These are phyloP conservation scores for Penicillium waksmanii DNA, from an alignment of 495 filamentous ascomycete genomes.

Conservation along the genomic window DNA sequence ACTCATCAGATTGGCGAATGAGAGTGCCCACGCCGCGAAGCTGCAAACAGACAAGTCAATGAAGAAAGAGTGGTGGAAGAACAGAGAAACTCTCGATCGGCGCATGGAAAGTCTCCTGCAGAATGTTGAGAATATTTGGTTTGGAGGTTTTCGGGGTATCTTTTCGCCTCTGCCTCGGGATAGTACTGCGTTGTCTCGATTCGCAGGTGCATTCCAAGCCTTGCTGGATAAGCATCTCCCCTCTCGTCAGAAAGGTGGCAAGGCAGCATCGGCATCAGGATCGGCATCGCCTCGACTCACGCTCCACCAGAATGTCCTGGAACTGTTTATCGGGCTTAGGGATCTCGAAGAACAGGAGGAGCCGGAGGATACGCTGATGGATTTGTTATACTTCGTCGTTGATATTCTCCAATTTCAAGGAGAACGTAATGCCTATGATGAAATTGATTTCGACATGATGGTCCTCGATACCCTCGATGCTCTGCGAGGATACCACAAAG, in stretches of 20 bases:
- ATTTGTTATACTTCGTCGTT: slow-evolving; percentile 92
- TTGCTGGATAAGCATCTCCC: slow-evolving; percentile 88
- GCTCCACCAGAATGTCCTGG: slow-evolving; percentile 77
- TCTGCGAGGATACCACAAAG: slow-evolving; percentile 74
- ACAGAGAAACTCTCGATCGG: slow-evolving; percentile 75
- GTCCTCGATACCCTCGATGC: slow-evolving; percentile 82
- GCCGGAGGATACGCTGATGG: slow-evolving; percentile 81
- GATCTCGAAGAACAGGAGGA: slow-evolving; percentile 70
- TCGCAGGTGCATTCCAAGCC: slow-evolving; percentile 75
- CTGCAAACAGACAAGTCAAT: slow-evolving; percentile 60
- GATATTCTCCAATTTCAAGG: slow-evolving; percentile 97
- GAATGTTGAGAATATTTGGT: slow-evolving; percentile 90
- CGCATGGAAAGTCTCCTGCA: slow-evolving; percentile 76
- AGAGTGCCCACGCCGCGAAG: slow-evolving; percentile 75
- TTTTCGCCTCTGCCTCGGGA: slow-evolving; percentile 73
- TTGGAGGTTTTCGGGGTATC: slow-evolving; percentile 90
- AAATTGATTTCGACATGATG: slow-evolving; percentile 94
- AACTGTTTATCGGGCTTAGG: slow-evolving; percentile 85
- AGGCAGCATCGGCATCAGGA: slow-evolving; percentile 31
- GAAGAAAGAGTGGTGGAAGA: slow-evolving; percentile 86
- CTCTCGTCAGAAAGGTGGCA: slow-evolving; percentile 72
- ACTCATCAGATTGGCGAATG: slow-evolving; percentile 77
- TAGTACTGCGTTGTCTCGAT: slow-evolving; percentile 65
- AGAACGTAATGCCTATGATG: slow-evolving; percentile 95
- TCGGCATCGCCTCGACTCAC: slow-evolving; percentile 51